Base-by-base conservation (phyloP, 2,329 filamentous ascomycete species). In the Claviceps cyperi region DNA sequence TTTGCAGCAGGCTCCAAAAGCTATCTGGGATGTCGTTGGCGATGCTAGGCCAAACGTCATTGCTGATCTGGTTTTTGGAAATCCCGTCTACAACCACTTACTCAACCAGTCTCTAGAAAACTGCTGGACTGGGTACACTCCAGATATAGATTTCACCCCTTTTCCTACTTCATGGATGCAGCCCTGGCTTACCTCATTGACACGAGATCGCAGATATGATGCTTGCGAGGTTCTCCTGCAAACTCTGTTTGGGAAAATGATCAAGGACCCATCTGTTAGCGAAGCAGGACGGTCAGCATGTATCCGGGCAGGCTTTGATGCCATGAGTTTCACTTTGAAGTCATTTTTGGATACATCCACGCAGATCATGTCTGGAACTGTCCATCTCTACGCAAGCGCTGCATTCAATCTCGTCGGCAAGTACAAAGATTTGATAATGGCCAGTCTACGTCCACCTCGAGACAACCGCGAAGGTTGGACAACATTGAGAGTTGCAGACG, bases 11-110 rank as follows among this genome's bases (percentile, higher is more conserved):
- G 84, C 86, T 0, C 77, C 88, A 0, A 77, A 77, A 50, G 84
- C 86, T 43, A 92, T 96, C 58, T 96, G 91, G 91, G 84, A 88
- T 58, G 83, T 88, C 1, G 83, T 94, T 68, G 83, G 85, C 47
- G 79, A 87, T 32, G 86, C 91, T 47, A 84, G 86, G 1, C 84
- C 88, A 3, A 81, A 82, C 41, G 80, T 83, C 36, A 80, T 97
- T 46, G 80, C 88, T n/a, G 89, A 96, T 61, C 78, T 89, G 55
- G 78, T 95, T 43, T 86, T 92, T 58, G 78, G 77, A 52, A 89
- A 84, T 54, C 81, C 82, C 7, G 73, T 77, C 3, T 80, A 86
- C 57, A 74, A 74, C 36, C 67, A 67, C n/a, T 63, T 86, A 6
- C 72, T 90, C 13, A 65, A 70, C 8, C 78, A 81, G 54, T 81